A percentile compares a stretch with the other conserved stretches of the same genome.
Evolutionary conservation across 2,329 filamentous ascomycete species (phyloP).

Genomic region (Talaromyces sp.): DNA sequence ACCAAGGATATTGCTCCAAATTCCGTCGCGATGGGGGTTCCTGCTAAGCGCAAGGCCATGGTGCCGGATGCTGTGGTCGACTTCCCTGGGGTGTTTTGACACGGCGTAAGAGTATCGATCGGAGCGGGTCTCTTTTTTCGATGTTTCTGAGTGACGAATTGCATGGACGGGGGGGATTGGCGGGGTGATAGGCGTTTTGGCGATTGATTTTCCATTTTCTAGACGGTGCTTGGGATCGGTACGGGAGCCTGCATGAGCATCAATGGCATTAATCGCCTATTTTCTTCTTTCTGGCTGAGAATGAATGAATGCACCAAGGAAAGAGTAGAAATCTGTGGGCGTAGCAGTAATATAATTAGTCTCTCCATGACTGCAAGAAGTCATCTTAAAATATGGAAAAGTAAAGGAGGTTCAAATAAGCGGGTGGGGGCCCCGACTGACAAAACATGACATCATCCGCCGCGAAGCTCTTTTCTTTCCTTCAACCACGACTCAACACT

Average conservation of each 20-base stretch:
- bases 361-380: neutral
- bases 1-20: constrained; percentile 22
- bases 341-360: neutral
- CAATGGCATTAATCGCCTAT: neutral
- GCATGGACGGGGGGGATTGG: neutral
- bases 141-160: neutral
- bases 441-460: constrained; percentile 13
- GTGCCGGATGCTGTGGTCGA: neutral
- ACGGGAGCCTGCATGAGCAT: neutral
- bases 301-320: constrained; percentile 2
- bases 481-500: neutral
- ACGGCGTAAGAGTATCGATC: constrained; percentile 14
- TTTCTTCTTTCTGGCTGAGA: neutral
- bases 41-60: constrained; percentile 19
- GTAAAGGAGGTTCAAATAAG: neutral
- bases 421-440: neutral
- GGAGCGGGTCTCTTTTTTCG: neutral
- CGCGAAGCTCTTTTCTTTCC: neutral
- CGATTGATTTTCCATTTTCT: neutral
- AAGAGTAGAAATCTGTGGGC: neutral
- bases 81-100: neutral
- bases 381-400: neutral
- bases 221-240: neutral
- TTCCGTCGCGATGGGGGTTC: constrained; percentile 34
- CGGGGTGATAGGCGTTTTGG: neutral